A percentile compares a stretch with the other conserved stretches of the same genome.
Evolutionary conservation across 306 rosid species (phyloP).

Genomic region (Castanopsis chinensis): DNA sequence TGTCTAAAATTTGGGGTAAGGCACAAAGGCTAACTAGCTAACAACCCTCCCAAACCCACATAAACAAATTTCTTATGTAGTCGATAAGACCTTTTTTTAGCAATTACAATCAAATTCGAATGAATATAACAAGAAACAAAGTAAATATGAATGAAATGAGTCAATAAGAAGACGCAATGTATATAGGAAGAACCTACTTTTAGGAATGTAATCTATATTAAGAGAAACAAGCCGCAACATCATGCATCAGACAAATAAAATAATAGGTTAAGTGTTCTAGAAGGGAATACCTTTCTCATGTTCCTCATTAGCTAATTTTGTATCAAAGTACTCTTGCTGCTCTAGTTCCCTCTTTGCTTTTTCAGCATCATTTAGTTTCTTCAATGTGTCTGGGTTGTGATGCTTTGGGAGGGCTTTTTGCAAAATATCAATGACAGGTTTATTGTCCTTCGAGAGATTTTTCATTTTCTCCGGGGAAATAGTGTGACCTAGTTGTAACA

Average conservation of each 20-base stretch:
- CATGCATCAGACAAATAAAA: not conserved
- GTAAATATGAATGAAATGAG: not conserved
- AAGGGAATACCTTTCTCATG: constrained; percentile 73
- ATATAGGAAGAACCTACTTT: too few species aligned
- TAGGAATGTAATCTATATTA: too few species aligned
- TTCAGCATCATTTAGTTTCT: constrained; percentile 79
- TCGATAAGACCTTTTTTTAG: too few species aligned
- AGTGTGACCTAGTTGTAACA: too few species aligned
- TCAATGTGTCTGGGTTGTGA: constrained; percentile 89
- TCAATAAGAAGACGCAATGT: not conserved
- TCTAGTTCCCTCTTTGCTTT: constrained; percentile 86
- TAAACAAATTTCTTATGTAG: too few species aligned
- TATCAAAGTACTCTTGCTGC: constrained; percentile 80
- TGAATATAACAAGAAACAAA: not conserved
- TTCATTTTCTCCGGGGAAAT: constrained; percentile 73
- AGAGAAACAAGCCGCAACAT: too few species aligned
- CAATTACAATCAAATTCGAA: not conserved
- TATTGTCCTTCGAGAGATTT: constrained; percentile 74
- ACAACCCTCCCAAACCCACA: too few species aligned
- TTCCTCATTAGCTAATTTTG: constrained; percentile 81
- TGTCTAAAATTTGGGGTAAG: too few species aligned
- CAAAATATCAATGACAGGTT: constrained; percentile 76
- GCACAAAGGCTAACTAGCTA: too few species aligned
- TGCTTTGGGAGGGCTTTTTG: constrained; percentile 97
- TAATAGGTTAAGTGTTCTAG: not conserved